Evolutionary conservation across 2,329 filamentous ascomycete genomes (phyloP).

Genomic region (Ophiostoma pallidulum): DNA sequence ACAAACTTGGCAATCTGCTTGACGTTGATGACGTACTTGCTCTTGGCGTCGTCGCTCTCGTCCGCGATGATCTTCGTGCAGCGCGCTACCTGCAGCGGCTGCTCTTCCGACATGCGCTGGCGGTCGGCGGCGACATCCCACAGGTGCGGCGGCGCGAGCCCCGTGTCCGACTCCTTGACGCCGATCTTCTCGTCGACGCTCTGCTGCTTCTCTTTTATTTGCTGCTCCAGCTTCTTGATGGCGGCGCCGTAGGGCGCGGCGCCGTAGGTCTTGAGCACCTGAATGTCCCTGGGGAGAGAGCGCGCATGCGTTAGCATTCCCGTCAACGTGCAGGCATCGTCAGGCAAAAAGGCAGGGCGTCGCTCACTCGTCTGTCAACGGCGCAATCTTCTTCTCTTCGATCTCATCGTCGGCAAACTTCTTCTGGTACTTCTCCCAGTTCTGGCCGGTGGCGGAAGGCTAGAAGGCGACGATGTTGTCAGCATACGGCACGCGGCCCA

Average conservation of each 20-base stretch:
- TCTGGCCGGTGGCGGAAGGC: slow-evolving; percentile 87
- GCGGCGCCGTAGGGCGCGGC: slow-evolving; percentile 89
- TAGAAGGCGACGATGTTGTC: slow-evolving; percentile 36
- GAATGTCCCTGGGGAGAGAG: slow-evolving; percentile 67
- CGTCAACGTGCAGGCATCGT: too few species aligned
- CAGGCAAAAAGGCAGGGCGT: too few species aligned
- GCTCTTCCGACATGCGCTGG: slow-evolving; percentile 97
- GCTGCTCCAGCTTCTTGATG: slow-evolving; percentile 95
- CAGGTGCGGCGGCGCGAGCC: slow-evolving; percentile 92
- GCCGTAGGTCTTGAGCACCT: slow-evolving; percentile 98
- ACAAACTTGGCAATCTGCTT: slow-evolving; percentile 99
- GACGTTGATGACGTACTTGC: slow-evolving; percentile 99
- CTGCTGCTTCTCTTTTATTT: slow-evolving; percentile 98
- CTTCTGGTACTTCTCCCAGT: slow-evolving; percentile 99
- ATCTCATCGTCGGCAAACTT: slow-evolving; percentile 92
- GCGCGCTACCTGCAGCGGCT: slow-evolving; percentile 90
- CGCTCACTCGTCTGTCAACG: slow-evolving; percentile 81
- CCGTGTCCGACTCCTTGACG: slow-evolving; percentile 94
- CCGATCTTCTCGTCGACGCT: slow-evolving; percentile 99
- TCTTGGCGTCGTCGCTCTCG: slow-evolving; percentile 92
- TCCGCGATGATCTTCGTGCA: slow-evolving; percentile 99
- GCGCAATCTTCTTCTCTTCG: slow-evolving; percentile 99
- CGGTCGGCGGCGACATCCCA: slow-evolving; percentile 98
- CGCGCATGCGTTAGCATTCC: neutral
- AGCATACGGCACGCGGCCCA: too few species aligned